Percentiles rank a stretch among this genome's conserved stretches.
Conservation (phyloP, 179 eudicot genomes). For the Patellifolia procumbens region DNA sequence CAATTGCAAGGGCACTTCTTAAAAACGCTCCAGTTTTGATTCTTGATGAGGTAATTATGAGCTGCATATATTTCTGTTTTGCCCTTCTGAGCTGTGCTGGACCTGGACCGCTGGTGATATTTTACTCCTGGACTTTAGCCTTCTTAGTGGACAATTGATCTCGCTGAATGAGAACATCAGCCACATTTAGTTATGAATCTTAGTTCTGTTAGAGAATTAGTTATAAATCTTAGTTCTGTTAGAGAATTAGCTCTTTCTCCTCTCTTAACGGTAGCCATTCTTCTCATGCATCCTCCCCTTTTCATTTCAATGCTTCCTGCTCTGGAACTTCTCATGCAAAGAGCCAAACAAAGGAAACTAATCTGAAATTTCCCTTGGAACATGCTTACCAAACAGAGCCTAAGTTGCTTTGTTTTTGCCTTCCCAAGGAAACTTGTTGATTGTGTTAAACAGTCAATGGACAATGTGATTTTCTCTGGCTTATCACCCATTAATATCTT, state of each 20-base stretch:
- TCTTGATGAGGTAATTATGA: conserved; percentile 81
- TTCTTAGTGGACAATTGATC: not conserved
- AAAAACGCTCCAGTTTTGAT: conserved; percentile 92
- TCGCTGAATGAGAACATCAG: not conserved
- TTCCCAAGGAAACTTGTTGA: not conserved
- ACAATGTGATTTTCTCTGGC: not conserved
- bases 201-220: not conserved
- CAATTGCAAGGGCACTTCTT: conserved; percentile 93
- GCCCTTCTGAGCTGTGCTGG: not conserved
- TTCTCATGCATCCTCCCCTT: not conserved
- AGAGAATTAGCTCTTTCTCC: not conserved
- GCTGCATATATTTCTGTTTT: not conserved
- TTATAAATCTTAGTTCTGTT: not conserved
- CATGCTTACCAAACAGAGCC: too few species aligned
- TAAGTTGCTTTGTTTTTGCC: not conserved
- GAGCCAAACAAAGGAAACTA: too few species aligned
- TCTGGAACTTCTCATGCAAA: too few species aligned
- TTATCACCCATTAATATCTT: conserved; percentile 1
- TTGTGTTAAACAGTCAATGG: not conserved
- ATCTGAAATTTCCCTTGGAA: too few species aligned
- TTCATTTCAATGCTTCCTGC: too few species aligned
- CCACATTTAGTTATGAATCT: not conserved
- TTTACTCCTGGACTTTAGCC: not conserved
- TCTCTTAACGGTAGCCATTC: too few species aligned
- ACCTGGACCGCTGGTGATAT: conserved; percentile 2